A percentile compares a stretch with the other conserved stretches of the same genome.
phyloP scores from a whole-genome alignment of 306 rosid genomes.

The Quercus alba region DNA sequence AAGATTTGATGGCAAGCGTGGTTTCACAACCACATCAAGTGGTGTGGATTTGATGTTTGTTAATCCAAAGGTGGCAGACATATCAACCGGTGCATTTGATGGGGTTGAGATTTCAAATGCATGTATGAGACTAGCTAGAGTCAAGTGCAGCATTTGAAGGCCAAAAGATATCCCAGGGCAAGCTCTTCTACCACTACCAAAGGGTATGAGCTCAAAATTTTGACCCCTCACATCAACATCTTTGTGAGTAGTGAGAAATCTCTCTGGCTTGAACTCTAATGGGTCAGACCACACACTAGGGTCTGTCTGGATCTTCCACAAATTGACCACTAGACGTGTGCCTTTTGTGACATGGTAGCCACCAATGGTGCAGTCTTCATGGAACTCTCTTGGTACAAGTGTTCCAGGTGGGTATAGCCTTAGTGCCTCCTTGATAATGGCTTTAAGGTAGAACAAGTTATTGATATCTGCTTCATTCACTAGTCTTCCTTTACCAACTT shows the following conservation, averaged over 20 bases:
- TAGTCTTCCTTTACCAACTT: constrained; percentile 47
- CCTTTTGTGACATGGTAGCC: constrained; percentile 42
- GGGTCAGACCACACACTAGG: constrained; percentile 43
- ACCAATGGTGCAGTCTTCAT: constrained; percentile 36
- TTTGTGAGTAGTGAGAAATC: constrained; percentile 46
- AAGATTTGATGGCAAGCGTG: constrained; percentile 34
- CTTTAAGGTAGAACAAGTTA: constrained; percentile 51
- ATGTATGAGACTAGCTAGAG: constrained; percentile 45
- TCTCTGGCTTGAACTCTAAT: constrained; percentile 47
- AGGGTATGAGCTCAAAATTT: constrained; percentile 45
- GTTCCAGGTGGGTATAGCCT: constrained; percentile 54
- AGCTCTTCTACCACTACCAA: constrained; percentile 57
- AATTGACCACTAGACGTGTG: constrained; percentile 39
- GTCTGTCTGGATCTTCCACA: constrained; percentile 56
- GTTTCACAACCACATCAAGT: constrained; percentile 41
- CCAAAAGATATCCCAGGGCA: constrained; percentile 46
- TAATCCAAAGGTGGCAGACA: constrained; percentile 38
- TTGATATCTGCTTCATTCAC: constrained; percentile 43
- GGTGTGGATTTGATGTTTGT: constrained; percentile 39
- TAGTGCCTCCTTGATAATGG: constrained; percentile 45
- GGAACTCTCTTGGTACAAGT: constrained; percentile 27
- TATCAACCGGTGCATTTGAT: constrained; percentile 30
- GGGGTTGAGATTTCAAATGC: constrained; percentile 37
- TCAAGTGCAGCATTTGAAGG: constrained; percentile 35
- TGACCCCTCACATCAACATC: constrained; percentile 42